Base-by-base conservation (phyloP, 2,329 filamentous ascomycete genomes). In the Aureobasidium vineae region DNA sequence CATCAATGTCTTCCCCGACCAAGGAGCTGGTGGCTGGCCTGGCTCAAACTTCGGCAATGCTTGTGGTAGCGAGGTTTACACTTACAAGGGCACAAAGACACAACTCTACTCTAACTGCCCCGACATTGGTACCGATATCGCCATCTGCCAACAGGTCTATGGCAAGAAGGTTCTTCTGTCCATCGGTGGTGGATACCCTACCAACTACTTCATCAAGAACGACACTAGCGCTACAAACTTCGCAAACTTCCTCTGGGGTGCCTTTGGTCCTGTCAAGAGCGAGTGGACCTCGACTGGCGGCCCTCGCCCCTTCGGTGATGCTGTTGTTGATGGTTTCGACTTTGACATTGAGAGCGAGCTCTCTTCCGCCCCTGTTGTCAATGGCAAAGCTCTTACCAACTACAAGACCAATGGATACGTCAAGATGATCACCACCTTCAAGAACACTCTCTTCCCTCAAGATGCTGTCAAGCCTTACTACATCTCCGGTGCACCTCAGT, bases 131-230 rank as follows among this genome's bases (percentile, higher is more conserved):
- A 72, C 76, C 49, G 81, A 84, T 64, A 84, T 85, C 69, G 74
- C 74, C 21, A 76, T 81, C 11, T 93, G 90, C 77, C 89, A 92
- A 75, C 70, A 76, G 16, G 77, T 74, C 5, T 78, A 86, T 68
- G 84, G 84, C 69, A 92, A 92, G 77, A 90, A 88, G 1, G 87
- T 92, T 70, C 74, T 91, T 52, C 81, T 92, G 11, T 91, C 89
- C 2, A 81, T 92, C 52, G 90, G 89, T 21, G 89, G 90, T 38
- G 86, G 86, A 2, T 88, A 87, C 1, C 90, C 90, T 75, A 85
- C 80, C 13, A 73, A 78, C 66, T 81, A 85, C 71, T 74, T 78
- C 67, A 76, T 86, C 65, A 70, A 76, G 2, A 75, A 72, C 63
- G 71, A 78, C 16, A 71, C 75, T 0, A 82, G 79, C 0, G 88